These are phyloP conservation scores for Pistacia atlantica DNA, from an alignment of 345 rosid genomes.

Conservation along the genomic window DNA sequence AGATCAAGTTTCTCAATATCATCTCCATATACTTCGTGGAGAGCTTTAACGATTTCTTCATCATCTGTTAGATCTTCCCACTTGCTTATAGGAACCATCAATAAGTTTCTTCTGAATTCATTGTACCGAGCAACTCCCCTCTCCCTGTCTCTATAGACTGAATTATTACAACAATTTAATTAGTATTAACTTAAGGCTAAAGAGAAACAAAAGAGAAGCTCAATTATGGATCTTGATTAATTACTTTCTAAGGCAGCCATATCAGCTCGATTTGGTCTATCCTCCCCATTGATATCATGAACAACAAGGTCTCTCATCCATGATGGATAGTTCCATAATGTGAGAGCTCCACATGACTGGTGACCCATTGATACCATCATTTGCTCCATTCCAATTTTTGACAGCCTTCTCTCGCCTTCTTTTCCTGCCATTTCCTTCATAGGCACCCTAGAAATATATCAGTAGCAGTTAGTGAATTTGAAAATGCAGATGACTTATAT, in stretches of 20 bases:
- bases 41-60: slow-evolving; percentile 46
- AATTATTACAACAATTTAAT: not conserved
- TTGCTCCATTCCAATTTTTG: slow-evolving; percentile 60
- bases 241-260: slow-evolving; percentile 75
- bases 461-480: not conserved
- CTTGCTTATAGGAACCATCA: slow-evolving; percentile 67
- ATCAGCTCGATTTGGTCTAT: slow-evolving; percentile 58
- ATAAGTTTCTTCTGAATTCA: slow-evolving; percentile 61
- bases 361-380: slow-evolving; percentile 76
- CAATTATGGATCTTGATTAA: slow-evolving; percentile 4
- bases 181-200: not conserved
- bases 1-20: slow-evolving; percentile 77
- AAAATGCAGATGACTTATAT: not conserved
- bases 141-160: slow-evolving; percentile 76
- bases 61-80: slow-evolving; percentile 85
- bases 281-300: slow-evolving; percentile 66
- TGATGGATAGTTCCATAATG: slow-evolving; percentile 73
- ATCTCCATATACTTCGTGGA: slow-evolving; percentile 63
- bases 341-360: slow-evolving; percentile 65
- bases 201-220: too few species aligned
- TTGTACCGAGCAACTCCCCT: slow-evolving; percentile 71
- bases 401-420: slow-evolving; percentile 44
- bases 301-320: slow-evolving; percentile 79
- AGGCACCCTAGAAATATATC: slow-evolving; percentile 38
- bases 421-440: slow-evolving; percentile 63